Conservation (phyloP, 805 yeast species). For the Lipomyces spencermartinsiae region DNA sequence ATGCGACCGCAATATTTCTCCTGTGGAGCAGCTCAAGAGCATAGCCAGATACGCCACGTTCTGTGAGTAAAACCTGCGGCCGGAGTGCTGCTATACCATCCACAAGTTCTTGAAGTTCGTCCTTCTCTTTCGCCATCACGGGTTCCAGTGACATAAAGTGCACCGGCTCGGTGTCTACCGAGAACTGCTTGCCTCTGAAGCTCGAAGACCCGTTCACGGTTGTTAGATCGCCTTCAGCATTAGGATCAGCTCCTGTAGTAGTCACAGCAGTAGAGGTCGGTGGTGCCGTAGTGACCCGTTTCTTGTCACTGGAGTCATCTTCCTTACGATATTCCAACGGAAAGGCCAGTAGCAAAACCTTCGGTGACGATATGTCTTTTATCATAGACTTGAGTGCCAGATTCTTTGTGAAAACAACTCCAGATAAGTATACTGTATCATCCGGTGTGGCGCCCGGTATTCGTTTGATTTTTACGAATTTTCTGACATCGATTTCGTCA, state of each 20-base stretch:
- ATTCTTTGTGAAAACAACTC: conserved; percentile 82
- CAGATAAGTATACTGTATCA: conserved; percentile 71
- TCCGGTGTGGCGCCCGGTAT: conserved; percentile 74
- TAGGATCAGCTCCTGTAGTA: not conserved
- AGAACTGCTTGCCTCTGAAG: not conserved
- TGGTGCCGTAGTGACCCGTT: not conserved
- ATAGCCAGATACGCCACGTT: conserved; percentile 79
- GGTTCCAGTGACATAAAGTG: conserved; percentile 83
- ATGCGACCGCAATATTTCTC: conserved; percentile 80
- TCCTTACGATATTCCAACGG: conserved; percentile 84
- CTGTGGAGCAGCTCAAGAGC: conserved; percentile 75
- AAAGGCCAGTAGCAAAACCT: conserved; percentile 81
- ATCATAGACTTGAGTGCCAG: conserved; percentile 85
- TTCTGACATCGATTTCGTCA: conserved; percentile 83
- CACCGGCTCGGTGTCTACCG: conserved; percentile 10
- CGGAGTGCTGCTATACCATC: conserved; percentile 74
- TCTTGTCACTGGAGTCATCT: conserved; percentile 53
- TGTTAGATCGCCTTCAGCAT: not conserved
- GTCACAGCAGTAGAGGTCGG: not conserved
- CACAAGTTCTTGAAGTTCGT: conserved; percentile 80
- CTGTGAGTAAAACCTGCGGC: conserved; percentile 81
- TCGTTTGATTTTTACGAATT: conserved; percentile 84
- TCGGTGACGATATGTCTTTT: conserved; percentile 64
- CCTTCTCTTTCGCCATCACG: conserved; percentile 84
- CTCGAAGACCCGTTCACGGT: not conserved